Percentiles rank a stretch among this genome's conserved stretches.
phyloP scores from a whole-genome alignment of 345 rosid genomes.

The Syzygium aromaticum region DNA sequence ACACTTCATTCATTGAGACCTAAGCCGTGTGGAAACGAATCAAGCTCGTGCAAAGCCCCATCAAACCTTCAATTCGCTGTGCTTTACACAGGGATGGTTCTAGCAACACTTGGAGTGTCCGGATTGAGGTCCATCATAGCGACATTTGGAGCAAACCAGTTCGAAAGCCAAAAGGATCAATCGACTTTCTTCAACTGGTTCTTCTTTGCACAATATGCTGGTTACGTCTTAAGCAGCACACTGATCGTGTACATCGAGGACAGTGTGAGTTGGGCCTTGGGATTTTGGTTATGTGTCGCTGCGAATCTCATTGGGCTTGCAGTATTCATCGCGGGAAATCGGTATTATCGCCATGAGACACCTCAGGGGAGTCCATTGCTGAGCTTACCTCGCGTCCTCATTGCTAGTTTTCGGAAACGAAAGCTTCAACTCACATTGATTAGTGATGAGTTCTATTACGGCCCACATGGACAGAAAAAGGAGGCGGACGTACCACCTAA shows the following conservation, averaged over 20 bases:
- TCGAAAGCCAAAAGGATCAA: constrained; percentile 21
- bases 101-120: constrained; percentile 17
- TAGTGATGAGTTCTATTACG: constrained; percentile 24
- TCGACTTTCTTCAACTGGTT: constrained; percentile 44
- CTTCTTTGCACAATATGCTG: constrained; percentile 16
- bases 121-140: constrained; percentile 30
- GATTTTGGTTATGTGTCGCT: constrained; percentile 27
- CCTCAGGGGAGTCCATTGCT: constrained; percentile 41
- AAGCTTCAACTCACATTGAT: constrained; percentile 14
- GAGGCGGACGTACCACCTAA: constrained; percentile 1
- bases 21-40: constrained; percentile 12
- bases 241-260: constrained; percentile 33
- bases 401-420: constrained; percentile 28
- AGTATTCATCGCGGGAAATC: constrained; percentile 25
- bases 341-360: constrained; percentile 19
- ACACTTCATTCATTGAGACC: constrained; percentile 27
- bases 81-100: constrained; percentile 29
- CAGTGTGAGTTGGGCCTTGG: constrained; percentile 40
- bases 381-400: constrained; percentile 30
- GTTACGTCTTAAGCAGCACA: constrained; percentile 9
- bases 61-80: constrained; percentile 21
- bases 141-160: constrained; percentile 41
- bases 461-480: not conserved
- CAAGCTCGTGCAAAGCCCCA: constrained; percentile 19
- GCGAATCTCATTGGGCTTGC: constrained; percentile 19